Conservation (phyloP, 257 asterid genomes). For the Petrea volubilis region DNA sequence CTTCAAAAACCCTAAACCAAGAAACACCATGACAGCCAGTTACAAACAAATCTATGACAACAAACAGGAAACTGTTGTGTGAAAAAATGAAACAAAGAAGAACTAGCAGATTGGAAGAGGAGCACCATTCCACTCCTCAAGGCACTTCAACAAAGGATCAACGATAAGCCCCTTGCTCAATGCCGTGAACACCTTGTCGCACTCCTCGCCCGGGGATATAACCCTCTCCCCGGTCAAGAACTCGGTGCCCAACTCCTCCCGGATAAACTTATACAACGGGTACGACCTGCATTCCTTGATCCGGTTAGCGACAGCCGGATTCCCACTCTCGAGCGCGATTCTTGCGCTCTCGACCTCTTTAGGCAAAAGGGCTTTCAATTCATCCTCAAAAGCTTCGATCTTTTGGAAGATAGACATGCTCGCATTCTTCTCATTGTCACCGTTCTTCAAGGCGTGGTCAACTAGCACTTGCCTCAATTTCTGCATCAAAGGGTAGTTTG, state of each 20-base stretch:
- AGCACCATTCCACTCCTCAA: slow-evolving; percentile 57
- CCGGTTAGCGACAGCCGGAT: slow-evolving; percentile 37
- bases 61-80: neutral
- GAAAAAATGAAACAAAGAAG: too few relatives aligned
- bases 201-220: slow-evolving; percentile 52
- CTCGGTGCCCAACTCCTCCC: slow-evolving; percentile 41
- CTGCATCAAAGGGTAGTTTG: slow-evolving; percentile 55
- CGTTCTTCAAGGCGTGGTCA: slow-evolving; percentile 48
- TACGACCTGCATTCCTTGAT: slow-evolving; percentile 61
- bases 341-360: slow-evolving; percentile 59
- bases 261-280: slow-evolving; percentile 47
- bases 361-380: slow-evolving; percentile 44
- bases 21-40: neutral
- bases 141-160: slow-evolving; percentile 60
- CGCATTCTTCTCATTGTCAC: slow-evolving; percentile 34
- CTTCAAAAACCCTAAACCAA: neutral
- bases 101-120: slow-evolving; percentile 54
- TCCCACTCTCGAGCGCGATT: slow-evolving; percentile 42
- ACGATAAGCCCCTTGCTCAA: slow-evolving; percentile 45
- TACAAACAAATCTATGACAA: neutral
- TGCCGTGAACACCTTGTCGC: slow-evolving; percentile 56
- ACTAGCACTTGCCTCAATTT: slow-evolving; percentile 54
- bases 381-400: slow-evolving; percentile 53
- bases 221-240: slow-evolving; percentile 51
- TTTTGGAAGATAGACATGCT: slow-evolving; percentile 46